These are phyloP conservation scores for Fagus crenata DNA, from an alignment of 306 rosid species.

Conservation along the genomic window DNA sequence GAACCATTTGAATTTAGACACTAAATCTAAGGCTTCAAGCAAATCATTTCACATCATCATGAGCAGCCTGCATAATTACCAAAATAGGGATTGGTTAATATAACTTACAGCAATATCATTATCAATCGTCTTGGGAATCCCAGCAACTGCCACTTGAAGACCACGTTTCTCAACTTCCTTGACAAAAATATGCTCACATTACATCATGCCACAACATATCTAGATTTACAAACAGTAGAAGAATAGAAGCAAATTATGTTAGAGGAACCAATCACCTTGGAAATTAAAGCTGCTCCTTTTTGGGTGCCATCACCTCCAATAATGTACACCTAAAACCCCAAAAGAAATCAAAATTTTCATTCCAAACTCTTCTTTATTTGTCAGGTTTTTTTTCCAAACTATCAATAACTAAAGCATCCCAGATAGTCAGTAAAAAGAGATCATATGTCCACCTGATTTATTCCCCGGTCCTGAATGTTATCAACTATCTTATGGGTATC, in stretches of 20 bases:
- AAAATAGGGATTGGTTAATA: slow-evolving; percentile 11
- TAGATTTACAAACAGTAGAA: slow-evolving; percentile 21
- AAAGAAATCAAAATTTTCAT: slow-evolving; percentile 25
- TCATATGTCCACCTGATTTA: slow-evolving; percentile 69
- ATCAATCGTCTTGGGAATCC: slow-evolving; percentile 92
- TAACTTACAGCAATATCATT: slow-evolving; percentile 92
- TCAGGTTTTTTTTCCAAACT: not conserved
- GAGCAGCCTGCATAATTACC: not conserved
- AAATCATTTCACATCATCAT: not conserved
- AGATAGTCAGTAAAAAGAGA: slow-evolving; percentile 22
- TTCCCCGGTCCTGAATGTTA: slow-evolving; percentile 84
- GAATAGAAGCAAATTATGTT: slow-evolving; percentile 17
- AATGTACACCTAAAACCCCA: slow-evolving; percentile 65
- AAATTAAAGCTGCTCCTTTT: slow-evolving; percentile 79
- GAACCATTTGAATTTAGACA: not conserved
- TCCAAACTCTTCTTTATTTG: not conserved
- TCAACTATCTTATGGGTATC: slow-evolving; percentile 94
- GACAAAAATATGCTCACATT: slow-evolving; percentile 40
- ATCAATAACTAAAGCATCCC: slow-evolving; percentile 5
- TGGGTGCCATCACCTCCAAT: slow-evolving; percentile 99
- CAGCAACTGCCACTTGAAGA: slow-evolving; percentile 92
- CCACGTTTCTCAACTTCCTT: slow-evolving; percentile 95
- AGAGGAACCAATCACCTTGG: slow-evolving; percentile 58
- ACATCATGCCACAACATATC: slow-evolving; percentile 29
- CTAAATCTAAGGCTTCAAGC: not conserved